Evolutionary conservation across 192 early-diverging fungal genomes (phyloP), one percentile per base, ranked within the genome.

Genomic region (Podila minutissima): DNA sequence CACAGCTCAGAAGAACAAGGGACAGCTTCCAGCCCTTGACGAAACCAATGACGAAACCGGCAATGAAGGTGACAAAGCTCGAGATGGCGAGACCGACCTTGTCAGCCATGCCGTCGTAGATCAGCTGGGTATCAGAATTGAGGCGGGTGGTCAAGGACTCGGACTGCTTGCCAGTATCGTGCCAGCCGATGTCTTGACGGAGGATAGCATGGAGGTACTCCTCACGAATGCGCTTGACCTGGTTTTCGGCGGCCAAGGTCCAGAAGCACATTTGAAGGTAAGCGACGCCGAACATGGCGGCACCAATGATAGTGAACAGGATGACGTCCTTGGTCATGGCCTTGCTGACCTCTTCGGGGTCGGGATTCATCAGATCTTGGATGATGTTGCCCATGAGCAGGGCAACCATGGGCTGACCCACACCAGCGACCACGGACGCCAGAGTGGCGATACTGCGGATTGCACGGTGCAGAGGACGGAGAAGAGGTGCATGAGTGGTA

Each of bases 61-160:
- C 61, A 61, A 95, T 71, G 62, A 96, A 97, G 22, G 89, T 90
- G 10, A 89, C 78, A 32, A 88, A 89, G 87, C 90, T 87, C 66
- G 91, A 89, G 33, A 96, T 58, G 31, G 92, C 84, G 64, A 94
- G 82, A 68, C 93, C 88, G 48, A 95, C 87, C 74, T 97, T 97
- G 62, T 96, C 95, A 19, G 88, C 88, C 37, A 95, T 93, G 32
- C 95, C 96, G 64, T 97, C 96, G 84, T 98, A 95, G 51, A 98
- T 90, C 76, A 97, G 67, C 41, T 93, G 91, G 38, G 95, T 96
- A 60, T 97, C 96, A 35, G 90, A 87, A 59, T 95, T 92, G 33
- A 98, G 91, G 28, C 96, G 93, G 28, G 95, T 95, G 6, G 95
- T 93, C 41, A 98, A 88, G 51, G 93, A 93, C 53, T 85, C 84